A percentile compares a stretch with the other conserved stretches of the same genome.
Conservation (phyloP, 2,329 filamentous ascomycete species). For the Ophiognomonia clavigignenti-juglandacearum region DNA sequence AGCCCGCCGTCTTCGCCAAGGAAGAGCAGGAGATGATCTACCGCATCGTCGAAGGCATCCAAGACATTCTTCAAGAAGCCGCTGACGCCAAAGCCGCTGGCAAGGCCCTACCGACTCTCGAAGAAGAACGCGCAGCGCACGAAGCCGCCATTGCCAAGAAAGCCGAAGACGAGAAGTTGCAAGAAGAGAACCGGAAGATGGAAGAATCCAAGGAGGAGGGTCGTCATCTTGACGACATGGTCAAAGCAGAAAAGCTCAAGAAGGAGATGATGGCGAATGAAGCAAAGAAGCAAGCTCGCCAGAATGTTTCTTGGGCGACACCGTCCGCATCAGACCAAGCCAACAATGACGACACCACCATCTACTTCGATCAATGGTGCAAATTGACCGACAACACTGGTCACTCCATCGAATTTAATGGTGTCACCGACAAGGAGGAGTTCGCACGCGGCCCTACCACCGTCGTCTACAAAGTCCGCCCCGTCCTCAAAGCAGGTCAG, state of each 20-base stretch:
- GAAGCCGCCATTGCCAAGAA: conserved; percentile 65
- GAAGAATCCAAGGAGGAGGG: conserved; percentile 64
- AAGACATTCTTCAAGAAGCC: conserved; percentile 81
- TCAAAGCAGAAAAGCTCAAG: conserved; percentile 69
- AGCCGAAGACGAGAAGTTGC: conserved; percentile 51
- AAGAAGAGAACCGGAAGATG: conserved; percentile 46
- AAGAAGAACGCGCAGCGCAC: conserved; percentile 81
- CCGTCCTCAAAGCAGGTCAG: conserved; percentile 52
- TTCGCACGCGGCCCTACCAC: conserved; percentile 63
- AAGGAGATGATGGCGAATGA: conserved; percentile 66
- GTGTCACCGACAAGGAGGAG: conserved; percentile 64
- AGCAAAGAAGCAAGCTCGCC: conserved; percentile 54
- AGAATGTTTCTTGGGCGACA: conserved; percentile 8
- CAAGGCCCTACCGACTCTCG: conserved; percentile 74
- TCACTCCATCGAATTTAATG: conserved; percentile 62
- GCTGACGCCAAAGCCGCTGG: conserved; percentile 71
- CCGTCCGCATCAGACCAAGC: conserved; percentile 24
- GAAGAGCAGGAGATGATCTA: conserved; percentile 57
- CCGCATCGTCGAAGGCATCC: conserved; percentile 62
- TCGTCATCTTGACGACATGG: conserved; percentile 62
- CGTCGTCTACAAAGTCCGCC: conserved; percentile 67
- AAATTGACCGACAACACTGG: conserved; percentile 58
- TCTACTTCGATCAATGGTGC: conserved; percentile 62
- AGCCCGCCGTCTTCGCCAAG: conserved; percentile 48
- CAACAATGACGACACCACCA: conserved; percentile 34